Evolutionary conservation across 1,284 basidiomycete genomes (phyloP), one percentile per base, ranked within the genome.

Genomic region (Sanghuangporus weigelae): DNA sequence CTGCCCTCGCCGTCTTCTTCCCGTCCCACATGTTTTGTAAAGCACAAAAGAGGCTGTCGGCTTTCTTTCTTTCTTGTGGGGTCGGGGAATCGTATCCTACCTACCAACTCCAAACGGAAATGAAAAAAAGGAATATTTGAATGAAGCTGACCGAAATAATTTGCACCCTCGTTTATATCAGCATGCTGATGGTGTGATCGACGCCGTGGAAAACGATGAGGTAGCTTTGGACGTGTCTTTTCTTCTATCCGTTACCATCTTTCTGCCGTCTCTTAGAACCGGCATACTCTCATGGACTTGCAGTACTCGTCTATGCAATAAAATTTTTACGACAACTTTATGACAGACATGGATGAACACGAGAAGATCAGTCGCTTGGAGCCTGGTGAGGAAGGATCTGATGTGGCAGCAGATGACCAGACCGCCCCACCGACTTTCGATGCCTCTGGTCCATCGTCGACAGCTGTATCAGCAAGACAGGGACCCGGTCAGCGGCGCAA

Each of bases 391-490:
- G 26, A 56, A 31, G 19, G 14, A 21, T 14, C 38, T 35, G 60
- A 35, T 5, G 23, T 42, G 7, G 26, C 16, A 3, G 44, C 16
- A 19, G 35, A 61, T 38, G 39, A 1, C 21, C 40, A 39, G 31
- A 56, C 26, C 12, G 26, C 50, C 19, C 59, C n/a, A 8, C 48
- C 59, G 39, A 49, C 56, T n/a, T 35, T 16, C 42, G 26, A 59
- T 19, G 50, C 8, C 8, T 58, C 62, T n/a, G 56, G 35, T 19
- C 62, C 56, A 26, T 51, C 62, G 53, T 63, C 57, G n/a, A 49
- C 62, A 36, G 62, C 62, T 23, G 62, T 70, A 6, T 72, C 73
- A 2, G 69, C 67, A 0, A 73, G 71, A 1, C 59, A 71, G 4
- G 63, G 49, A 16, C 58, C 19, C 59, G 59, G 14, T 58, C 65